phyloP scores from a whole-genome alignment of 805 yeast species.

The Dipodascus geniculatus region DNA sequence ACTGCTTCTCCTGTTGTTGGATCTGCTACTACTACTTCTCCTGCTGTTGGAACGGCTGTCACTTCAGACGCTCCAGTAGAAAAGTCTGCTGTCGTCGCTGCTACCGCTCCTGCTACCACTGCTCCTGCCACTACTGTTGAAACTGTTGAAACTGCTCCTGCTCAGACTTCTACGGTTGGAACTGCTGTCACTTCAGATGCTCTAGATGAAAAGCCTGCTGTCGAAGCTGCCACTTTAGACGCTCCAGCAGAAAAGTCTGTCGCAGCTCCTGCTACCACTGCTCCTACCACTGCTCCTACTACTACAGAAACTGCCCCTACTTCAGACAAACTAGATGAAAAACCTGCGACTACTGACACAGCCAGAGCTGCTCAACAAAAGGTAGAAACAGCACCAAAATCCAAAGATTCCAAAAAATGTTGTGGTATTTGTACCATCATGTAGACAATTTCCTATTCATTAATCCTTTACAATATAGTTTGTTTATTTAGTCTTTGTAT shows the following conservation, averaged over 20 bases:
- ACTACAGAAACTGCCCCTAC: constrained; percentile 7
- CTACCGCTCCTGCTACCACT: constrained; percentile 5
- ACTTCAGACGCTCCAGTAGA: background rate
- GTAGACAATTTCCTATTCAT: background rate
- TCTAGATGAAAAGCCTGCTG: background rate
- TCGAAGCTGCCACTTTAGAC: background rate
- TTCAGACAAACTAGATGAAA: constrained; percentile 5
- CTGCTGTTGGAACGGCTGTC: background rate
- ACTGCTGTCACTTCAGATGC: constrained; percentile 9
- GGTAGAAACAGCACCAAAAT: background rate
- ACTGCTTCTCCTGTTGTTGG: too few relatives aligned
- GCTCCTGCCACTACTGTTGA: constrained; percentile 7
- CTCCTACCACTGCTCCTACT: constrained; percentile 2
- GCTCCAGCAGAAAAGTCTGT: background rate
- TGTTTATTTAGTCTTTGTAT: constrained; percentile 4
- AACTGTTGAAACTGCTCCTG: constrained; percentile 6
- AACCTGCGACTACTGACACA: constrained; percentile 9
- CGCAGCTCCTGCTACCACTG: constrained; percentile 4
- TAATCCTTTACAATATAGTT: constrained; percentile 2
- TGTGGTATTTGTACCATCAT: constrained; percentile 3
- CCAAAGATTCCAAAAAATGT: background rate
- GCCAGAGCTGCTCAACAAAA: background rate
- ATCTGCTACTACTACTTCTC: background rate
- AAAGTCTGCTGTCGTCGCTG: background rate
- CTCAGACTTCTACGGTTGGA: constrained; percentile 9